Conservation (phyloP, 306 rosid genomes). For the Arachis hypogaea region DNA sequence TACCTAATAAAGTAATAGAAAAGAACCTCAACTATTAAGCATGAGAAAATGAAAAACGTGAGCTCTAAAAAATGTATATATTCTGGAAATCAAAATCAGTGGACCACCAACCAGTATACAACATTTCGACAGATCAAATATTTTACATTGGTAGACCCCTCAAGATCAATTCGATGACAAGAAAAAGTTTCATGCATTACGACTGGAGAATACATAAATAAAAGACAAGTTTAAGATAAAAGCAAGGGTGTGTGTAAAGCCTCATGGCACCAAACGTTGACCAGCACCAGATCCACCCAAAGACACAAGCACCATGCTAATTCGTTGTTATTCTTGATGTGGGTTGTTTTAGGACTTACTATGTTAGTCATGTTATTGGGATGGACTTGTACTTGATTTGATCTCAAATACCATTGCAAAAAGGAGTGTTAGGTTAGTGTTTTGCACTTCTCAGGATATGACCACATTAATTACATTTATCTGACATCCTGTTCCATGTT, state of each 20-base stretch:
- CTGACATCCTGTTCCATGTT: neutral
- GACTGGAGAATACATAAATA: slow-evolving; percentile 12
- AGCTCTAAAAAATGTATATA: slow-evolving; percentile 14
- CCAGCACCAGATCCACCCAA: slow-evolving; percentile 16
- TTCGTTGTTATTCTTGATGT: slow-evolving; percentile 24
- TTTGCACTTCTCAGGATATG: neutral
- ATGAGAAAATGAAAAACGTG: neutral
- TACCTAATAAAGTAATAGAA: slow-evolving; percentile 69
- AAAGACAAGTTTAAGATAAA: neutral
- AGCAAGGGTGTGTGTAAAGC: neutral
- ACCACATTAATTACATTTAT: slow-evolving; percentile 2
- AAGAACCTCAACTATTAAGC: slow-evolving; percentile 19
- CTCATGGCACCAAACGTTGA: neutral
- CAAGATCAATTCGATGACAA: slow-evolving; percentile 24
- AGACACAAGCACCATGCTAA: slow-evolving; percentile 12
- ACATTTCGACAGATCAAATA: slow-evolving; percentile 17
- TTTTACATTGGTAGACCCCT: slow-evolving; percentile 30
- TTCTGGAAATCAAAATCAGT: slow-evolving; percentile 19
- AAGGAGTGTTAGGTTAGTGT: slow-evolving; percentile 5
- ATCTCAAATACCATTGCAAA: slow-evolving; percentile 1
- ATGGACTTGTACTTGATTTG: neutral
- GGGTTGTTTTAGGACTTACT: neutral
- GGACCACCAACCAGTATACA: slow-evolving; percentile 20
- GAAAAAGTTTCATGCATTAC: slow-evolving; percentile 8
- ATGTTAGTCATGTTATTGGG: slow-evolving; percentile 4